Conservation (phyloP, 805 yeast species). For the Candida rishiriensis region DNA sequence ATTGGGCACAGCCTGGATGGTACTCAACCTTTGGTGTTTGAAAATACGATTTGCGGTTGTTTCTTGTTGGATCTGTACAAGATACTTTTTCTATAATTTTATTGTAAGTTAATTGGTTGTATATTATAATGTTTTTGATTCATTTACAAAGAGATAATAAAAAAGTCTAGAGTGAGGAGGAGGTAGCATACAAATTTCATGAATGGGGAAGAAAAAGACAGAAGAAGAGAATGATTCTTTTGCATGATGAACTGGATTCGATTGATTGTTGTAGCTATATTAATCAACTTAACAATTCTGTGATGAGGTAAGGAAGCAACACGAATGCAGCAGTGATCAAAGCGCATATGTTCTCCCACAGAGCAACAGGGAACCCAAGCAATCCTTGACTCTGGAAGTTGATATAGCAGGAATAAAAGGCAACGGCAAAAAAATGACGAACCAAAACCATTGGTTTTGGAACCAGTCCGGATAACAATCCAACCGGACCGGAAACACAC, state of each 20-base stretch:
- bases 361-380: slow-evolving; percentile 62
- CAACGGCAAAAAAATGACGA: slow-evolving; percentile 86
- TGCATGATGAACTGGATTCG: neutral
- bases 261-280: neutral
- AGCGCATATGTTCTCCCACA: slow-evolving; percentile 64
- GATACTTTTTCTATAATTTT: too few species aligned
- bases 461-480: slow-evolving; percentile 74
- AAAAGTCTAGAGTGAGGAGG: too few species aligned
- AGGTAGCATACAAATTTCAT: too few species aligned
- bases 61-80: neutral
- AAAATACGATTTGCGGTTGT: neutral
- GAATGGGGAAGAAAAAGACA: too few species aligned
- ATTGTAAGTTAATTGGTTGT: too few species aligned
- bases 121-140: too few species aligned
- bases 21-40: slow-evolving; percentile 19
- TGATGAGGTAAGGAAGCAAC: slow-evolving; percentile 67
- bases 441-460: slow-evolving; percentile 74
- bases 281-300: slow-evolving; percentile 20
- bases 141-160: too few species aligned
- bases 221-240: too few species aligned
- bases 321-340: slow-evolving; percentile 71
- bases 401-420: slow-evolving; percentile 71
- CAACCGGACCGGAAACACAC: slow-evolving; percentile 73
- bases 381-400: slow-evolving; percentile 66
- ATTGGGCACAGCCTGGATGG: slow-evolving; percentile 45